Conservation (phyloP, 2,329 filamentous ascomycete genomes). For the Plenodomus biglobosus region DNA sequence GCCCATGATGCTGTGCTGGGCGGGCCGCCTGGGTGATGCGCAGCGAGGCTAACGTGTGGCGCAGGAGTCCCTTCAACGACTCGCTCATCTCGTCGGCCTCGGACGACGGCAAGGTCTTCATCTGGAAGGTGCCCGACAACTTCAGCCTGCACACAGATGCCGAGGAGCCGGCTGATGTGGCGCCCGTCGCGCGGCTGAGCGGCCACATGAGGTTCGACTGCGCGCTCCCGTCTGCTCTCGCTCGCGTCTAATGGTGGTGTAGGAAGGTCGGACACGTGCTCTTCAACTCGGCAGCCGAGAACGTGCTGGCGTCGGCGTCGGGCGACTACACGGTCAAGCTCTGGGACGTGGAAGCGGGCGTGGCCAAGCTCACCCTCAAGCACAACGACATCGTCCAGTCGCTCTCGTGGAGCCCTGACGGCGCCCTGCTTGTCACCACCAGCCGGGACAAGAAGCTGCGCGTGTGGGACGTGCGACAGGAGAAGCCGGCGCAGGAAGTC, state of each 20-base stretch:
- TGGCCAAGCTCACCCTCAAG: constrained; percentile 73
- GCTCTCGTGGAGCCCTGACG: constrained; percentile 91
- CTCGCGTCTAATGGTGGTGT: constrained; percentile 21
- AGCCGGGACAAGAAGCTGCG: constrained; percentile 98
- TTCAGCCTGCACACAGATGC: constrained; percentile 83
- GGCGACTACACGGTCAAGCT: constrained; percentile 94
- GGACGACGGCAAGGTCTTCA: constrained; percentile 94
- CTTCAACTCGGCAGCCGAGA: constrained; percentile 95
- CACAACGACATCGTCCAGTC: constrained; percentile 93
- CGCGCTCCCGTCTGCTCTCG: background rate
- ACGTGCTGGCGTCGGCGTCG: constrained; percentile 91
- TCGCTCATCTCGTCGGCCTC: constrained; percentile 88
- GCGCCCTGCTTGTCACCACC: constrained; percentile 83
- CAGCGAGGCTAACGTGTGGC: constrained; percentile 16
- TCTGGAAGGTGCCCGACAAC: constrained; percentile 90
- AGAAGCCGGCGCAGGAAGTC: constrained; percentile 81
- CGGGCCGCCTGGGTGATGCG: background rate
- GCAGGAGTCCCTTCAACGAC: constrained; percentile 94
- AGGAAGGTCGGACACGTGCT: constrained; percentile 98
- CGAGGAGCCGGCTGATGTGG: constrained; percentile 79
- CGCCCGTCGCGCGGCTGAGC: constrained; percentile 76
- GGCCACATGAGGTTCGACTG: constrained; percentile 77
- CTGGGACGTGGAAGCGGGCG: constrained; percentile 86
- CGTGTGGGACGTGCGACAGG: constrained; percentile 95
- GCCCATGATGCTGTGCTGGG: no score